phyloP scores from a whole-genome alignment of 441 rosid species.

The Caryocar brasiliense region DNA sequence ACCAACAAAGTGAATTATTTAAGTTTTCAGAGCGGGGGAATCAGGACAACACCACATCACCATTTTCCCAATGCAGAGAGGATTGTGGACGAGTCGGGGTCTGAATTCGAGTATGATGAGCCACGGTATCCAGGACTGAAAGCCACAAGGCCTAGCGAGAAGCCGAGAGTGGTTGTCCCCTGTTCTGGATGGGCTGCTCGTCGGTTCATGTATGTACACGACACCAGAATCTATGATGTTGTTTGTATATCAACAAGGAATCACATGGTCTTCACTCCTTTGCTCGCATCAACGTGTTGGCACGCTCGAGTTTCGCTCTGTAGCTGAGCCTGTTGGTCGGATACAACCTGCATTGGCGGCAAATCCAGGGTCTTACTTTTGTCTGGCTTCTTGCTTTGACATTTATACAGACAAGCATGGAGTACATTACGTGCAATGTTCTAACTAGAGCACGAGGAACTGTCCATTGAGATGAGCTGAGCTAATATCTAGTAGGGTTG shows the following conservation, averaged over 20 bases:
- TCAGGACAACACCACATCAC: slow-evolving; percentile 28
- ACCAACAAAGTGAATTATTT: slow-evolving; percentile 11
- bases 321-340: slow-evolving; percentile 68
- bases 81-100: slow-evolving; percentile 25
- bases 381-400: slow-evolving; percentile 49
- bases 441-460: too few species aligned
- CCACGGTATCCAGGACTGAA: slow-evolving; percentile 32
- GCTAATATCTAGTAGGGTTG: slow-evolving; percentile 52
- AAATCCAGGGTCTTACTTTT: slow-evolving; percentile 60
- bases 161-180: slow-evolving; percentile 70
- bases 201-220: slow-evolving; percentile 72
- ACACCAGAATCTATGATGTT: slow-evolving; percentile 62
- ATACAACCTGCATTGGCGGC: slow-evolving; percentile 74
- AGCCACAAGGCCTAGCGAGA: slow-evolving; percentile 53
- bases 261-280: slow-evolving; percentile 94
- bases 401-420: slow-evolving; percentile 40
- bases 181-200: slow-evolving; percentile 97
- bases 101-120: slow-evolving; percentile 31
- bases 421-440: too few species aligned
- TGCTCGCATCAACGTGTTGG: slow-evolving; percentile 94
- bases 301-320: slow-evolving; percentile 79
- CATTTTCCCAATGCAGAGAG: slow-evolving; percentile 28
- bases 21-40: slow-evolving; percentile 40
- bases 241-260: slow-evolving; percentile 89
- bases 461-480: too few species aligned